A percentile compares a stretch with the other conserved stretches of the same genome.
Evolutionary conservation across 1,139 yeast species (phyloP).

Genomic region (Chernovozyma aurita): DNA sequence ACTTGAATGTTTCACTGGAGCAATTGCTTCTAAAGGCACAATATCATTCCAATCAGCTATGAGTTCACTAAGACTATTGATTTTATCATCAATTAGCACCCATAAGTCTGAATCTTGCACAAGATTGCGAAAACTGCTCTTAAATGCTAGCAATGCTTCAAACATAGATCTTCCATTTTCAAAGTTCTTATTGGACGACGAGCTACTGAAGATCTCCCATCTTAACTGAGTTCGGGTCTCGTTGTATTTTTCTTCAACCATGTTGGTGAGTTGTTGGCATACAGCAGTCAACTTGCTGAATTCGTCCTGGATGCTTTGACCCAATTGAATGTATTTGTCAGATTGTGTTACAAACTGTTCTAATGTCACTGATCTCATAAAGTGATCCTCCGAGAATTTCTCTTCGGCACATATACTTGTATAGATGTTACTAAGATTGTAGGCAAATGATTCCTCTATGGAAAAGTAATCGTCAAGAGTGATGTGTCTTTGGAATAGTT

Average conservation of each 20-base stretch:
- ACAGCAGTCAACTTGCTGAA: constrained; percentile 1
- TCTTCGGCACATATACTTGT: constrained; percentile 4
- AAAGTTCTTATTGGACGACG: constrained; percentile 6
- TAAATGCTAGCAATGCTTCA: constrained; percentile 5
- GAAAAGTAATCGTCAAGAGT: constrained; percentile 3
- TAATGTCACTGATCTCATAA: constrained; percentile 2
- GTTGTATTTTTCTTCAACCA: constrained; percentile 2
- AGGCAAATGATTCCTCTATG: constrained; percentile 4
- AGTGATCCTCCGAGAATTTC: constrained; percentile 1
- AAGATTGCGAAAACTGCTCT: constrained; percentile 1
- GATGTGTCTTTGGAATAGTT: constrained; percentile 1
- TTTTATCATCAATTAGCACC: constrained; percentile 4
- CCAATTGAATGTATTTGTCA: background rate
- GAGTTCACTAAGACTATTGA: constrained; percentile 3
- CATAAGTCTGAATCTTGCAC: constrained; percentile 6
- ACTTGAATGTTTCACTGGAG: background rate
- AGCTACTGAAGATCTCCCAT: constrained; percentile 7
- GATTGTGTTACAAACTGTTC: background rate
- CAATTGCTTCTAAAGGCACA: background rate
- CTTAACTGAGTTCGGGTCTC: constrained; percentile 2
- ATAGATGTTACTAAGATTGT: constrained; percentile 1
- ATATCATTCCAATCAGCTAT: constrained; percentile 7
- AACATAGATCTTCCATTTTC: constrained; percentile 8
- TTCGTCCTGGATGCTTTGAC: background rate
- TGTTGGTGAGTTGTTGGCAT: constrained; percentile 1